Conservation (phyloP, 2,329 filamentous ascomycete genomes). For the Verticillium klebahnii region DNA sequence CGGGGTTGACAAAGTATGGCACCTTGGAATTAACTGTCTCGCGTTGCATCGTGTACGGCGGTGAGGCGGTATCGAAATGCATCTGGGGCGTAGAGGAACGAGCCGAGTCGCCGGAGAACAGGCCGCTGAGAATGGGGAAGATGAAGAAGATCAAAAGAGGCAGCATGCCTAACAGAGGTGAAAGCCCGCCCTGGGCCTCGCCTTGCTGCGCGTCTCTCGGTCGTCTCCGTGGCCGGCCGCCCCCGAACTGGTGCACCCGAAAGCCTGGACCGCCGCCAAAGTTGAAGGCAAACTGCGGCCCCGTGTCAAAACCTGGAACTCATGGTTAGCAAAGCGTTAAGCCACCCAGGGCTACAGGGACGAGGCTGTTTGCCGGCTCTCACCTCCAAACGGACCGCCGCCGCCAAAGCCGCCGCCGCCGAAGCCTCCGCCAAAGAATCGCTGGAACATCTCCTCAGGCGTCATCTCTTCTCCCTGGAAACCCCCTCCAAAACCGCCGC, state of each 20-base stretch:
- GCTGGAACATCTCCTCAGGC: constrained; percentile 92
- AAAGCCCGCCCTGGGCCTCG: constrained; percentile 47
- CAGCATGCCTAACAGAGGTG: constrained; percentile 68
- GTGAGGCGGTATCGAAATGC: constrained; percentile 66
- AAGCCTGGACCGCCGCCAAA: constrained; percentile 87
- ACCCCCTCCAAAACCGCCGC: constrained; percentile 47
- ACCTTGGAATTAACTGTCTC: constrained; percentile 66
- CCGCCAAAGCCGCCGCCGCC: constrained; percentile 61
- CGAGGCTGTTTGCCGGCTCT: constrained; percentile 9
- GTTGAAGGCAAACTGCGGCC: constrained; percentile 92
- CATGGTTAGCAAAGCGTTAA: not conserved
- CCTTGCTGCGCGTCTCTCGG: constrained; percentile 60
- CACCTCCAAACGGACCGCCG: constrained; percentile 45
- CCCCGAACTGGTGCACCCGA: constrained; percentile 93
- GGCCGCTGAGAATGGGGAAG: constrained; percentile 73
- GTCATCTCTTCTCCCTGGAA: constrained; percentile 86
- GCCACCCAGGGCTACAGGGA: not conserved
- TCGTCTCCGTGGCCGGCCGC: constrained; percentile 68
- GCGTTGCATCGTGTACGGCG: constrained; percentile 71
- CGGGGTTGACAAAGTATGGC: constrained; percentile 80
- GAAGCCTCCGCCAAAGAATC: constrained; percentile 82
- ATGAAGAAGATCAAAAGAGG: constrained; percentile 88
- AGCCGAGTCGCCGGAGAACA: constrained; percentile 59
- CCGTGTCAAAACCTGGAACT: constrained; percentile 60
- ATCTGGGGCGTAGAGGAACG: constrained; percentile 61